A percentile compares a stretch with the other conserved stretches of the same genome.
Conservation (phyloP, 2,329 filamentous ascomycete genomes). For the Colletotrichum zoysiae region DNA sequence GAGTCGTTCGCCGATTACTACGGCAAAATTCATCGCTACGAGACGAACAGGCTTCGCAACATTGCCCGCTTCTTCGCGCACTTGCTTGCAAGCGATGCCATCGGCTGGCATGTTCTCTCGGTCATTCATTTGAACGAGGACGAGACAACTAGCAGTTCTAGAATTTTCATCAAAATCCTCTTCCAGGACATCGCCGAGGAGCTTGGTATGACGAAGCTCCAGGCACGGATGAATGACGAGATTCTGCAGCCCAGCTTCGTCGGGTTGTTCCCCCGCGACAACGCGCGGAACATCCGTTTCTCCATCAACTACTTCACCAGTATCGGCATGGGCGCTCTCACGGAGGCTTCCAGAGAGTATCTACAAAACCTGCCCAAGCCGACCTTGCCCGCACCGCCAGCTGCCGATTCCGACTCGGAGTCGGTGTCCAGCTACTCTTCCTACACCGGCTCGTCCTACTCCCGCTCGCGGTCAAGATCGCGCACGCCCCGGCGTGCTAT, state of each 20-base stretch:
- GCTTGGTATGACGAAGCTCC: constrained; percentile 84
- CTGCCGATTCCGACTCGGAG: constrained; percentile 74
- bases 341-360: constrained; percentile 93
- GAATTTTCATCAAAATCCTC: constrained; percentile 98
- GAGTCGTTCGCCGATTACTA: constrained; percentile 93
- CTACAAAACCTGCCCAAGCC: constrained; percentile 93
- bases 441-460: constrained; percentile 74
- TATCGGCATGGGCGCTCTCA: constrained; percentile 94
- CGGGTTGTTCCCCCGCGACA: constrained; percentile 91
- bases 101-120: constrained; percentile 91
- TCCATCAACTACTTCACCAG: constrained; percentile 99
- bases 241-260: constrained; percentile 81
- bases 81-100: constrained; percentile 86
- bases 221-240: constrained; percentile 82
- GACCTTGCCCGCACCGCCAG: constrained; percentile 75
- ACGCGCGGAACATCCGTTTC: constrained; percentile 91
- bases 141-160: constrained; percentile 94
- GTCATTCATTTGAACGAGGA: constrained; percentile 93
- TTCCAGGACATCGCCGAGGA: constrained; percentile 93
- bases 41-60: constrained; percentile 94
- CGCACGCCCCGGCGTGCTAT: constrained; percentile 53
- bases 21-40: constrained; percentile 96
- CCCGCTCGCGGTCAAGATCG: constrained; percentile 63
- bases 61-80: constrained; percentile 96
- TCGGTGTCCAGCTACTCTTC: constrained; percentile 85